Percentiles rank a stretch among this genome's conserved stretches.
Conservation (phyloP, 164 flowering plant genomes). For the Liquidambar formosana region DNA sequence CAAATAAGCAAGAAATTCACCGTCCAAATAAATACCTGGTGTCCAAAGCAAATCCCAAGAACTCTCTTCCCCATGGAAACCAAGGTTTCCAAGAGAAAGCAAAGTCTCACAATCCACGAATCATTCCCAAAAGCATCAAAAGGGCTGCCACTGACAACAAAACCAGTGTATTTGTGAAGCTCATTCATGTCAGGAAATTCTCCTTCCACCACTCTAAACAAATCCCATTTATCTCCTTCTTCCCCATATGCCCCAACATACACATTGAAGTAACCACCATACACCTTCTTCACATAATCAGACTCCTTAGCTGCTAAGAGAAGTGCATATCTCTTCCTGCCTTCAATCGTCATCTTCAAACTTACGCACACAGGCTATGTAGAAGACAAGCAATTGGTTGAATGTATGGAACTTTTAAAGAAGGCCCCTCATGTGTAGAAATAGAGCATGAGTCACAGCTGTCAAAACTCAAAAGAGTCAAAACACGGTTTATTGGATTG, state of each 20-base stretch:
- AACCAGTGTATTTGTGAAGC: conserved; percentile 60
- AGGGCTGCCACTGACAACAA: conserved; percentile 79
- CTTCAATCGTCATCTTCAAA: conserved; percentile 24
- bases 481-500: no score
- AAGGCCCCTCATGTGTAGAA: no score
- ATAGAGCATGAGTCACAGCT: no score
- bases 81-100: conserved; percentile 50
- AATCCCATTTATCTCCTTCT: conserved; percentile 77
- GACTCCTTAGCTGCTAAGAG: conserved; percentile 68
- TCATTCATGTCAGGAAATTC: conserved; percentile 66
- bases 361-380: no score
- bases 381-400: no score
- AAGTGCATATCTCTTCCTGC: conserved; percentile 58
- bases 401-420: no score
- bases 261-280: conserved; percentile 83
- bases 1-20: no score
- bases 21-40: conserved; percentile 42
- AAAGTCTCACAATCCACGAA: conserved; percentile 66
- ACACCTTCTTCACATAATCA: conserved; percentile 70
- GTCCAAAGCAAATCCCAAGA: conserved; percentile 90
- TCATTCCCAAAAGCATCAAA: conserved; percentile 76
- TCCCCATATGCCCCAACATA: conserved; percentile 62
- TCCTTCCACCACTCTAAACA: conserved; percentile 67
- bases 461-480: no score
- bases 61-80: conserved; percentile 68